phyloP scores from a whole-genome alignment of 257 asterid species.

The Agastache rugosa region DNA sequence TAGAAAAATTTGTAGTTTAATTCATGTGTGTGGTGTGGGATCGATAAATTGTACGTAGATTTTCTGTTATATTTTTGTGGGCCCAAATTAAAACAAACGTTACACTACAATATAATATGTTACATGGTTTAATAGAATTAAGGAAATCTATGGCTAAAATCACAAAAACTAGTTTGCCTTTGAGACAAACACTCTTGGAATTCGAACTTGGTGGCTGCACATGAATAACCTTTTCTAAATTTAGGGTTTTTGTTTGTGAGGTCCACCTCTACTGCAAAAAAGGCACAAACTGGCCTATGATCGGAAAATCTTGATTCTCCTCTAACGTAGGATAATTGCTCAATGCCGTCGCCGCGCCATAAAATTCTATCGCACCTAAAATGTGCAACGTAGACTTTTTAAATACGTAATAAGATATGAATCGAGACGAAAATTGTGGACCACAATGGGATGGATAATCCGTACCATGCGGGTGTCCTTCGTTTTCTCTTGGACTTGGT shows the following conservation, averaged over 20 bases:
- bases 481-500: conserved; percentile 81
- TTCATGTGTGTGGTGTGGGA: neutral
- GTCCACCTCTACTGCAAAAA: conserved; percentile 70
- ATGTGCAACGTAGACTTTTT: neutral
- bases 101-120: neutral
- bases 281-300: conserved; percentile 84
- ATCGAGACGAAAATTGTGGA: neutral
- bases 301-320: conserved; percentile 92
- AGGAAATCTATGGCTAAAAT: conserved; percentile 39
- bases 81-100: neutral
- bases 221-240: conserved; percentile 71
- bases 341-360: conserved; percentile 78
- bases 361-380: conserved; percentile 83
- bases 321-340: conserved; percentile 68
- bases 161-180: conserved; percentile 60
- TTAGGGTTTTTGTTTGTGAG: conserved; percentile 39
- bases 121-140: neutral
- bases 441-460: neutral
- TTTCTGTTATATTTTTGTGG: neutral
- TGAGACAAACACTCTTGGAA: conserved; percentile 59
- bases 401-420: no score
- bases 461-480: conserved; percentile 92
- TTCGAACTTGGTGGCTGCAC: conserved; percentile 52
- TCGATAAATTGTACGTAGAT: no score
- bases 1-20: no score